A percentile compares a stretch with the other conserved stretches of the same genome.
Evolutionary conservation across 257 asterid species (phyloP).

Genomic region (Buddleja alternifolia): DNA sequence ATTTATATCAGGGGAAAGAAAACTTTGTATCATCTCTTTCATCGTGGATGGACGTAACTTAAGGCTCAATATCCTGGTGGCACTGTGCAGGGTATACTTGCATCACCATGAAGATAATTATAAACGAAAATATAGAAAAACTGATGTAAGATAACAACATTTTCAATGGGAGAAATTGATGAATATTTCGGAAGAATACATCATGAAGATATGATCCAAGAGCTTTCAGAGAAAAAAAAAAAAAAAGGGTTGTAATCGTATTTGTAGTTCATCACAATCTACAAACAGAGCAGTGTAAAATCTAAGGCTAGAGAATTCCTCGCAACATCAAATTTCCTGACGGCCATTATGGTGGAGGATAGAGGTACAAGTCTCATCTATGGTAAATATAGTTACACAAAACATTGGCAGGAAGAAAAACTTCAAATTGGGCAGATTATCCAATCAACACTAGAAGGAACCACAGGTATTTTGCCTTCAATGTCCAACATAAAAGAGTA

Average conservation of each 20-base stretch:
- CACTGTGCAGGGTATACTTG: too few species aligned
- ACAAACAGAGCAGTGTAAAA: constrained; percentile 6
- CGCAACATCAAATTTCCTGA: not conserved
- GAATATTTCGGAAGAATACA: not conserved
- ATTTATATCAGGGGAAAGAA: too few species aligned
- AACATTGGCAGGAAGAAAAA: not conserved
- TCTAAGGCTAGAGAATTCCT: constrained; percentile 7
- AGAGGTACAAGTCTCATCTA: constrained; percentile 13
- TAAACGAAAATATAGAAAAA: too few species aligned
- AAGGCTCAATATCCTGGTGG: too few species aligned
- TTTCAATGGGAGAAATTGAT: too few species aligned
- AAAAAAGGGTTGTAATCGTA: not conserved
- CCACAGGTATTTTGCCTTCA: constrained; percentile 8
- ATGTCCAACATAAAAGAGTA: constrained; percentile 12
- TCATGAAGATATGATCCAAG: not conserved
- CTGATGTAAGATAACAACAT: too few species aligned
- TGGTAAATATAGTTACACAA: constrained; percentile 2
- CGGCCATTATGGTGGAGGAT: not conserved
- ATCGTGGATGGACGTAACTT: too few species aligned
- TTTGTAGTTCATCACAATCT: constrained; percentile 14
- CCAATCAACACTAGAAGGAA: not conserved
- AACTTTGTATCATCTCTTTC: too few species aligned
- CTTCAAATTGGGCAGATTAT: not conserved
- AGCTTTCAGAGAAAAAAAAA: not conserved
- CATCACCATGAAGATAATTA: too few species aligned